A percentile compares a stretch with the other conserved stretches of the same genome.
phyloP scores from a whole-genome alignment of 2,329 filamentous ascomycete genomes.

The Tolypocladium pustulatum region DNA sequence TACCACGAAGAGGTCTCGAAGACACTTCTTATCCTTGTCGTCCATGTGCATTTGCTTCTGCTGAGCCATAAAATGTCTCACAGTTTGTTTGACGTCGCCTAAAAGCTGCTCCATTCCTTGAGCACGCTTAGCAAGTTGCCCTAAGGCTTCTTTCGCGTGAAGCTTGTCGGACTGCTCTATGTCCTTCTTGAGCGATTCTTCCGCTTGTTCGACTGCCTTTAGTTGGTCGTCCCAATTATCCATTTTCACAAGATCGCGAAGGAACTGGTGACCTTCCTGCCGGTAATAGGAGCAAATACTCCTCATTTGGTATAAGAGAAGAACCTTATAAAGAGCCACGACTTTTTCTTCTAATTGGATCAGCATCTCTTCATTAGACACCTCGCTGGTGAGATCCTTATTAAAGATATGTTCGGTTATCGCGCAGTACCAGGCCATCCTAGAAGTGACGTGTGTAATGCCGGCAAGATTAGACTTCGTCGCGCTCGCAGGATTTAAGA shows the following conservation, averaged over 20 bases:
- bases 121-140: neutral
- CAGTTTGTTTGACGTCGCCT: neutral
- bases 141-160: neutral
- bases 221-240: neutral
- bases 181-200: neutral
- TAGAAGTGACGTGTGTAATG: neutral
- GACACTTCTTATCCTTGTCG: neutral
- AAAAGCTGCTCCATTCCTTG: neutral
- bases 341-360: neutral
- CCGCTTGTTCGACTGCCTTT: neutral
- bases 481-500: neutral
- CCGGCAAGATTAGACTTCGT: neutral
- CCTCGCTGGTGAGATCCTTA: neutral
- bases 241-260: neutral
- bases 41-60: neutral
- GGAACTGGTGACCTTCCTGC: neutral
- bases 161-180: neutral
- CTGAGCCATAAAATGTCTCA: neutral
- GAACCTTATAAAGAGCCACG: neutral
- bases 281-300: neutral
- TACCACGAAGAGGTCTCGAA: neutral
- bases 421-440: neutral
- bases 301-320: neutral
- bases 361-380: neutral
- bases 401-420: neutral